Conservation (phyloP, 805 yeast genomes). For the Myxozyma mucilagina region DNA sequence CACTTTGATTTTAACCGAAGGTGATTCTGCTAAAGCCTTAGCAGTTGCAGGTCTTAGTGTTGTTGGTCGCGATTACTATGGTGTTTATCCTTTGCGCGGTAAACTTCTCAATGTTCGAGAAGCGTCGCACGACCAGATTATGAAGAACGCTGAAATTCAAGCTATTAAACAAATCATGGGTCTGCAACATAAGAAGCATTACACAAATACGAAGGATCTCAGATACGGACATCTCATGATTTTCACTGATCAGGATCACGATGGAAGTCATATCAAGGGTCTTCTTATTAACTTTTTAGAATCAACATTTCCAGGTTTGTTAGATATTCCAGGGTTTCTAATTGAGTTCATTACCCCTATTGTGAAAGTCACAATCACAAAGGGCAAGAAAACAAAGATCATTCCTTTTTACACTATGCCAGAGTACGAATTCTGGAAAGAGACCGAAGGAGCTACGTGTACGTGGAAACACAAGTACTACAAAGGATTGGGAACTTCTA, state of each 20-base stretch:
- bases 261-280: constrained; percentile 97
- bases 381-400: constrained; percentile 48
- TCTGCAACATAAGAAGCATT: constrained; percentile 84
- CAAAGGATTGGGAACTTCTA: constrained; percentile 98
- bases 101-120: constrained; percentile 93
- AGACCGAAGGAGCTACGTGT: constrained; percentile 66
- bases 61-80: constrained; percentile 92
- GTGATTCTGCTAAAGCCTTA: constrained; percentile 89
- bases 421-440: constrained; percentile 92
- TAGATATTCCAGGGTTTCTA: constrained; percentile 86
- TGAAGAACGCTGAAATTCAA: constrained; percentile 90
- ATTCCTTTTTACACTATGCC: constrained; percentile 92
- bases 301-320: constrained; percentile 88
- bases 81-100: constrained; percentile 94
- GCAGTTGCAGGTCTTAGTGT: constrained; percentile 94
- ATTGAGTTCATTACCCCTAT: constrained; percentile 96
- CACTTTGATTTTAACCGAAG: constrained; percentile 92
- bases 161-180: constrained; percentile 96
- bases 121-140: constrained; percentile 92
- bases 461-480: constrained; percentile 94
- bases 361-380: constrained; percentile 78
- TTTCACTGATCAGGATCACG: constrained; percentile 99
- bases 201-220: constrained; percentile 68
- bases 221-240: constrained; percentile 97
- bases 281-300: constrained; percentile 89